These are phyloP conservation scores for Penicillium sp. DNA, from an alignment of 2,329 filamentous ascomycete genomes.

Conservation along the genomic window DNA sequence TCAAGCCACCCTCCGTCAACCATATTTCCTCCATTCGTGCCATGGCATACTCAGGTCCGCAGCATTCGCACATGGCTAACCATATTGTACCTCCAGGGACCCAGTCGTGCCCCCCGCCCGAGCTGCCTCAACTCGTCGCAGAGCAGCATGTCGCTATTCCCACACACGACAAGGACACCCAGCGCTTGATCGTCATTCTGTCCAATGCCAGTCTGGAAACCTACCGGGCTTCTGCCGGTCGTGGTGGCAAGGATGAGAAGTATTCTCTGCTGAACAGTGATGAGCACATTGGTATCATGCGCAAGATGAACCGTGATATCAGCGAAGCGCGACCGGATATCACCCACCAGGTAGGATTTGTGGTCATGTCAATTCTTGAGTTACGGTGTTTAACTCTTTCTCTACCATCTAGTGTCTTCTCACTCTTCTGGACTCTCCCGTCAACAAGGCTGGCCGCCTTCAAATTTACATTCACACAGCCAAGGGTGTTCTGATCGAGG, in stretches of 20 bases:
- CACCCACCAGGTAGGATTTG: constrained; percentile 78
- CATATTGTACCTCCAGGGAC: constrained; percentile 57
- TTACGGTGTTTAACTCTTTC: background rate
- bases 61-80: constrained; percentile 26
- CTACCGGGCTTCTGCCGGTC: constrained; percentile 77
- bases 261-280: constrained; percentile 98
- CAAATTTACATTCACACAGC: constrained; percentile 99
- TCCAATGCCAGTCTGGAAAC: constrained; percentile 97
- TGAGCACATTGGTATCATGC: constrained; percentile 98
- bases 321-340: constrained; percentile 97
- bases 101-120: constrained; percentile 88
- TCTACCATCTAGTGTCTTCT: constrained; percentile 69
- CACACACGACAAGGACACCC: constrained; percentile 79
- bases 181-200: constrained; percentile 88
- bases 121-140: constrained; percentile 84
- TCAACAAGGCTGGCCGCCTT: constrained; percentile 96
- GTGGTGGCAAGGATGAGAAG: constrained; percentile 72
- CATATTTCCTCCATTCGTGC: background rate
- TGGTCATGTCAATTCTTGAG: background rate
- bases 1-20: background rate
- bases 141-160: constrained; percentile 86
- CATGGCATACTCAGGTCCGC: background rate
- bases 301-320: constrained; percentile 98
- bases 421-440: constrained; percentile 91
- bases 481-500: constrained; percentile 94